Evolutionary conservation across 2,329 filamentous ascomycete species (phyloP).

Genomic region (Colletotrichum orchidophilum): DNA sequence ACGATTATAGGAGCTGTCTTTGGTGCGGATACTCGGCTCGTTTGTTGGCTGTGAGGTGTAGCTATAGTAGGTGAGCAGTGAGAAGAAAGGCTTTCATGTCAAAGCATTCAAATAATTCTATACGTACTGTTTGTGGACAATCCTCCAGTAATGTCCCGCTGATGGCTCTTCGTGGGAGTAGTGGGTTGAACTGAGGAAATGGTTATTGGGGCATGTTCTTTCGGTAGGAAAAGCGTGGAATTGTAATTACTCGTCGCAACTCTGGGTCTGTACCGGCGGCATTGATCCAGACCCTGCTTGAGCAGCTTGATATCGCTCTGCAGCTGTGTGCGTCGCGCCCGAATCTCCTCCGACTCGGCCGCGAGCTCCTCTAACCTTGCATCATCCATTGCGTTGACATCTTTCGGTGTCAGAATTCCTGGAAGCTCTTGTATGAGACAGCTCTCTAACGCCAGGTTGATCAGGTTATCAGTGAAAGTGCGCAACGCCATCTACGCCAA

Average conservation of each 20-base stretch:
- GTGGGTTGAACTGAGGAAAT: too few relatives aligned
- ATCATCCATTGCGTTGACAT: slow-evolving; percentile 47
- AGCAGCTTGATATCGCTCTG: slow-evolving; percentile 33
- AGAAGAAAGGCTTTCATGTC: too few relatives aligned
- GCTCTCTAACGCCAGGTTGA: slow-evolving; percentile 58
- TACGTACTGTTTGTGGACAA: too few relatives aligned
- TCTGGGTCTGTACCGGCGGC: slow-evolving; percentile 33
- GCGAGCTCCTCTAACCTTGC: slow-evolving; percentile 41
- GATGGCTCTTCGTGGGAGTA: too few relatives aligned
- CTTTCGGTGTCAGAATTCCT: slow-evolving; percentile 49
- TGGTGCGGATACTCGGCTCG: too few relatives aligned
- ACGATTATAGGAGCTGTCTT: too few relatives aligned
- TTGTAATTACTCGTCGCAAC: not conserved
- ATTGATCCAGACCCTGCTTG: slow-evolving; percentile 34
- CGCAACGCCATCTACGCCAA: slow-evolving; percentile 48
- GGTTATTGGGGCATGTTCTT: too few relatives aligned
- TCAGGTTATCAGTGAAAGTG: slow-evolving; percentile 58
- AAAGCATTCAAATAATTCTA: too few relatives aligned
- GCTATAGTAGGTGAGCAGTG: too few relatives aligned
- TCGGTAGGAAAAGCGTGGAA: too few relatives aligned
- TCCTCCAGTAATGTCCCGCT: too few relatives aligned
- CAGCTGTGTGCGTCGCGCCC: slow-evolving; percentile 24
- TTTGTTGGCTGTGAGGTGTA: too few relatives aligned
- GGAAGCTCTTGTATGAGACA: slow-evolving; percentile 54
- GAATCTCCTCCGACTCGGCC: slow-evolving; percentile 42